Percentiles rank a stretch among this genome's conserved stretches.
phyloP scores from a whole-genome alignment of 2,329 filamentous ascomycete genomes.

The Aspergillus puulaauensis region DNA sequence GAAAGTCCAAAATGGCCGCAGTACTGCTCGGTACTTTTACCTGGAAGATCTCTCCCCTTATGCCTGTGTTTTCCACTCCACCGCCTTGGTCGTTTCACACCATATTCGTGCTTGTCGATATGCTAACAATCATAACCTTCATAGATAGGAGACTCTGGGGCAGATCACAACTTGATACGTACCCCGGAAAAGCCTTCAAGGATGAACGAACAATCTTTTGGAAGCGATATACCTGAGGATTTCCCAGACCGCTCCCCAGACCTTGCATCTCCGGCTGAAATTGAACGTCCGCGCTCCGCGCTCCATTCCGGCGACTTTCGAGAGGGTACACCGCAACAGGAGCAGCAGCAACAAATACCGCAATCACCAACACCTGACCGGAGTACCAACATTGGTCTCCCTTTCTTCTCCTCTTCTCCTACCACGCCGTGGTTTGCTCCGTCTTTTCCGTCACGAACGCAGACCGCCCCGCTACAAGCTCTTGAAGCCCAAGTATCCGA shows the following conservation, averaged over 20 bases:
- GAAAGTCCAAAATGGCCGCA: slow-evolving; percentile 74
- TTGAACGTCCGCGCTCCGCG: slow-evolving; percentile 78
- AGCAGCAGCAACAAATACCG: slow-evolving; percentile 27
- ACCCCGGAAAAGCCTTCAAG: slow-evolving; percentile 20
- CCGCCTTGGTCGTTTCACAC: background rate
- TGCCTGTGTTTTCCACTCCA: background rate
- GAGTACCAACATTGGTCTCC: slow-evolving; percentile 13
- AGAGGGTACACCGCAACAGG: slow-evolving; percentile 38
- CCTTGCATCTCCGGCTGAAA: slow-evolving; percentile 59
- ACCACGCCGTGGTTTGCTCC: slow-evolving; percentile 56
- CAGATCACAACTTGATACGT: slow-evolving; percentile 25
- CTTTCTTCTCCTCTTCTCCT: slow-evolving; percentile 49
- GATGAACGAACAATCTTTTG: slow-evolving; percentile 9
- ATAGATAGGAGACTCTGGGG: slow-evolving; percentile 14
- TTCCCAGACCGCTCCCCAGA: slow-evolving; percentile 39
- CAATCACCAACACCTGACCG: slow-evolving; percentile 21
- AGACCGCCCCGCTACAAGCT: slow-evolving; percentile 17
- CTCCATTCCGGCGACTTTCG: slow-evolving; percentile 64
- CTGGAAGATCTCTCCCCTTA: background rate
- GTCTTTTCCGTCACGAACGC: slow-evolving; percentile 21
- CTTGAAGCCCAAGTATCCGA: slow-evolving; percentile 14
- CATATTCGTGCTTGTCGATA: background rate
- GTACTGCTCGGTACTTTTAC: slow-evolving; percentile 55
- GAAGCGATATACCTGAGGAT: slow-evolving; percentile 17
- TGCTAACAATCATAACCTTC: background rate